These are phyloP conservation scores for Arthrobotrys entomopaga DNA, from an alignment of 2,329 filamentous ascomycete genomes.

Conservation along the genomic window DNA sequence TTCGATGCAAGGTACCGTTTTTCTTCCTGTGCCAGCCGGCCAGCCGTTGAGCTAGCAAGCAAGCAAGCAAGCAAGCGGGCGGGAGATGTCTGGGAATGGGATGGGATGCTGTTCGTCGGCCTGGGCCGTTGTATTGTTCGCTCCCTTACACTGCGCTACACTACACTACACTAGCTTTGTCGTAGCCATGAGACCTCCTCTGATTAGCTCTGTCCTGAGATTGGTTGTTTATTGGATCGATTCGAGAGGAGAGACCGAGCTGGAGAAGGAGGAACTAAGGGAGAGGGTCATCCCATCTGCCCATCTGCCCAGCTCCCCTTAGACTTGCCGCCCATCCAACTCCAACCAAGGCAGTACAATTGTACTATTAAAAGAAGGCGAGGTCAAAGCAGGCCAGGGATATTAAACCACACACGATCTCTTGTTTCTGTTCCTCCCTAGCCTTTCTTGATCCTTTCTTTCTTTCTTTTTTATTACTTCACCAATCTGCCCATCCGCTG, in stretches of 20 bases:
- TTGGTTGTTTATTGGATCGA: background rate
- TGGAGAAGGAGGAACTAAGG: too few relatives aligned
- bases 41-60: background rate
- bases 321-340: too few relatives aligned
- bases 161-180: too few relatives aligned
- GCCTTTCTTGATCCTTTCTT: background rate
- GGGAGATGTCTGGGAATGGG: constrained; percentile 1
- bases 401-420: too few relatives aligned
- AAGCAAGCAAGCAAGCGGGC: background rate
- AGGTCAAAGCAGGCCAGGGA: background rate
- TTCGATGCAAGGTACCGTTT: background rate
- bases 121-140: background rate
- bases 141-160: too few relatives aligned
- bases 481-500: constrained; percentile 57
- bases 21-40: background rate
- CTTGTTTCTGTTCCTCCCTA: constrained; percentile 4
- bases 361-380: background rate
- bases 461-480: constrained; percentile 1
- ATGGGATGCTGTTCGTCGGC: background rate
- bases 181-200: background rate
- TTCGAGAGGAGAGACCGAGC: too few relatives aligned
- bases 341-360: too few relatives aligned
- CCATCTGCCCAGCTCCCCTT: too few relatives aligned
- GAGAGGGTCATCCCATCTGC: too few relatives aligned
- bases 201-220: background rate